Evolutionary conservation across 495 filamentous ascomycete species (phyloP), one percentile per base, ranked within the genome.

Genomic region (Aspergillus cavernicola): DNA sequence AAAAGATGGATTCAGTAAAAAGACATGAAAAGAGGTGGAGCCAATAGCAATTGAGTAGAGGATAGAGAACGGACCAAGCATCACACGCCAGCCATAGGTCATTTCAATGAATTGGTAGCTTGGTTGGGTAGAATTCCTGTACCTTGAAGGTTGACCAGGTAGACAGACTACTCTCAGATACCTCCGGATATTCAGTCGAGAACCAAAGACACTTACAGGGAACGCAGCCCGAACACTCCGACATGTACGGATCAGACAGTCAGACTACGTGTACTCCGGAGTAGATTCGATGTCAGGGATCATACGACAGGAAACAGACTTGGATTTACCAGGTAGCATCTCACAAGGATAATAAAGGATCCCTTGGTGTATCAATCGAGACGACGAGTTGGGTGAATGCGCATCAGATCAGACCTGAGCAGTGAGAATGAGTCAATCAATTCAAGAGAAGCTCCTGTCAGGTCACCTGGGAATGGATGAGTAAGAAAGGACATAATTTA

Each of bases 1-100:
- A 48, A 52, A 56, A 52, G 39, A 49, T 24, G 52, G 56, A 35
- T 28, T 47, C 29, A 45, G 38, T 22, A 53, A 44, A 35, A 42
- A 39, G 51, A 52, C 44, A 53, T 61, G 63, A 59, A 62, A 63
- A 58, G 52, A 56, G 54, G 63, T 64, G 58, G 65, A 65, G 57
- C 65, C 68, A 69, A 67, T 63, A 42, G 57, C 55, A 57, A 42
- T 26, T 16, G 29, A 39, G 42, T 19, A 50, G 20, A 48, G 50
- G 52, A 50, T 48, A 47, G 40, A 51, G 38, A 47, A 55, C n/a
- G n/a, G n/a, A n/a, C n/a, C n/a, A n/a, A n/a, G n/a, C n/a, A n/a
- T n/a, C n/a, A n/a, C n/a, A 53, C 28, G 37, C 50, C 45, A 56
- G 18, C 47, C 39, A 48, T 52, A 58, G 44, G 37, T 46, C 50